Conservation (phyloP, 176 grass and related monocot genomes). For the Phoenix roebelenii region DNA sequence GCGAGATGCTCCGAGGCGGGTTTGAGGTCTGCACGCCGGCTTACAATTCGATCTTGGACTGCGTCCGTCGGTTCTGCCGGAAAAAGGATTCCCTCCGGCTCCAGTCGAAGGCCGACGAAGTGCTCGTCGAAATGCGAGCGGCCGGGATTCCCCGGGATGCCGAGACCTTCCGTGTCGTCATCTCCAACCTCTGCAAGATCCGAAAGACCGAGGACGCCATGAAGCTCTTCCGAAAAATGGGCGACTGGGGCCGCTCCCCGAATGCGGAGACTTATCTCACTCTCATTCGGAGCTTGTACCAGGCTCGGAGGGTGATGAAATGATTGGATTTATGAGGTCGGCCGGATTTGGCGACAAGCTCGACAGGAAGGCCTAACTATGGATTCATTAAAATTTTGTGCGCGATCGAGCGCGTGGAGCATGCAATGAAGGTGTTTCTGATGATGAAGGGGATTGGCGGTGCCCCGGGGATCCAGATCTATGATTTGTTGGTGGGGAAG, state of each 20-base stretch:
- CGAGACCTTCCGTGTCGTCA: constrained; percentile 64
- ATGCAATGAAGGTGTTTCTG: constrained; percentile 87
- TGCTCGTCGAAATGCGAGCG: constrained; percentile 82
- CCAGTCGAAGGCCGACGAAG: constrained; percentile 53
- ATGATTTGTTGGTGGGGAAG: constrained; percentile 69
- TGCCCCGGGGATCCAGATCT: constrained; percentile 68
- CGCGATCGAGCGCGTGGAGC: too few relatives aligned
- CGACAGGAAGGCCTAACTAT: constrained; percentile 75
- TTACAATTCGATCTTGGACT: constrained; percentile 81
- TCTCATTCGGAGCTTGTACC: constrained; percentile 76
- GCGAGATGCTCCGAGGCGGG: constrained; percentile 49
- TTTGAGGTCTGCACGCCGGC: constrained; percentile 55
- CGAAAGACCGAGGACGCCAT: constrained; percentile 73
- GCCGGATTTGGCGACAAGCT: constrained; percentile 71
- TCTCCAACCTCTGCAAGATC: constrained; percentile 87
- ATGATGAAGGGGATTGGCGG: constrained; percentile 87
- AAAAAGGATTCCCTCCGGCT: constrained; percentile 76
- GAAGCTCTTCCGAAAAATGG: constrained; percentile 58
- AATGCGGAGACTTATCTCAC: constrained; percentile 77
- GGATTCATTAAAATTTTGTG: too few relatives aligned
- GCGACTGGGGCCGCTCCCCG: constrained; percentile 75
- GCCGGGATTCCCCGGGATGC: constrained; percentile 60
- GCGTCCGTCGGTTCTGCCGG: constrained; percentile 56
- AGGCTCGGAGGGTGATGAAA: constrained; percentile 89
- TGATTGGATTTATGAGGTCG: constrained; percentile 74